Evolutionary conservation across 371 early-diverging fungal species (phyloP), one percentile per base, ranked within the genome.

Genomic region (Cokeromyces recurvatus): DNA sequence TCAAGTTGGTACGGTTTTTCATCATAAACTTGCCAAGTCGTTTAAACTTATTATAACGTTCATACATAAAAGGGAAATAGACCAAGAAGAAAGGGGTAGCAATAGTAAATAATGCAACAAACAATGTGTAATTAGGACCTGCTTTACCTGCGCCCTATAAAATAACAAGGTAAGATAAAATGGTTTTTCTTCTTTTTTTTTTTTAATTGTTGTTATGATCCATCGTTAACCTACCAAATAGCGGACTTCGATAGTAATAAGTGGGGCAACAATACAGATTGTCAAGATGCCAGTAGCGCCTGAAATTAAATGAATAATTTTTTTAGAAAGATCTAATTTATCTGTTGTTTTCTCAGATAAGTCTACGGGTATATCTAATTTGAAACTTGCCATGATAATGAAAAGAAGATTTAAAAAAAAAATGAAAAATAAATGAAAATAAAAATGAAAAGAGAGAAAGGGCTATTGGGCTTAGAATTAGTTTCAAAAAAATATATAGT

Each of bases 51-150:
- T 56, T 59, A 22, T 64, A 22, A 14, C 42, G 48, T 29, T 64
- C 64, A 20, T 64, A 64, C 50, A 56, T 59, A 53, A 53, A 64
- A 39, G 64, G 64, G 21, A 64, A 59, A 42, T 55, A 59, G 15
- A 59, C 53, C 15, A 64, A 38, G 14, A 46, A 27, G 21, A 64
- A 55, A 1, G 64, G 60, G 9, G 44, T 23, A 14, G 53, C 50
- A 4, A 59, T 25, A 27, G 49, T 55, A 23, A 53, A 12, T 15
- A 64, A 42, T 25, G 53, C 48, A 9, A 64, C 64, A 10, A 64
- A 56, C 7, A 59, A 22, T 21, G 60, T 43, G 40, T 59, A 64
- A 32, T 59, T 59, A 9, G 60, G 60, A 11, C 46, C 64, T 20
- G 60, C 43, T 25, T 39, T 40, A 24, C 64, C 56, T 16, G 43